Base-by-base conservation (phyloP, 768 basidiomycete genomes). In the Cyclocybe aegerita region DNA sequence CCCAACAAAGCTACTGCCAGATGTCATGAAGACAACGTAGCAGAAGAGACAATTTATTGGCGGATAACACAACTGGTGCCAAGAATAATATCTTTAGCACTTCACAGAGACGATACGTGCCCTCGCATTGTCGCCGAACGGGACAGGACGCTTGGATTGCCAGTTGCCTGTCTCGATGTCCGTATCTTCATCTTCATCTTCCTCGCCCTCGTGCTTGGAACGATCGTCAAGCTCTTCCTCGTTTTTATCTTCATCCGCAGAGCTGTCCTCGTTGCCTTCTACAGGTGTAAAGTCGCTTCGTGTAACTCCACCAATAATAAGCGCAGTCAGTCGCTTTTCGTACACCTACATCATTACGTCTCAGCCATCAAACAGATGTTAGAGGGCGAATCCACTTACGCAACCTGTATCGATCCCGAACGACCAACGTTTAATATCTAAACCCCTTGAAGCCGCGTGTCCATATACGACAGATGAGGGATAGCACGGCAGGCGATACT, bases 381-480 rank as follows among this genome's bases (percentile, higher is more conserved):
- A 17, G 23, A 14, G 39, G 35, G 33, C 17, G 34, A 50, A n/a
- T 43, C 38, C n/a, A 73, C 85, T 65, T 64, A 93, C 89, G 61
- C 93, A 96, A 9, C 90, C 94, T 0, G 88, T 79, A 65, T 98
- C 95, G 32, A 96, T 68, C 1, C 95, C 95, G 52, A 93, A 70
- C 2, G 85, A 82, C 87, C 88, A 96, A 15, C 88, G 76, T 54
- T 88, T 86, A 56, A 93, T 66, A 64, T 94, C 91, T 9, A 97
- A 74, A 9, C 89, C 90, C 23, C 90, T 76, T 3, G 78, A 72
- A 4, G 94, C 93, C 7, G 85, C 78, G 60, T 97, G 95, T 0
- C 93, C 95, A 65, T 96, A 97, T 5, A 96, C 68, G n/a, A 92
- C 83, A 35, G 80, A 88, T 0, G 82, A 76, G 1, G 91, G 88